Conservation (phyloP, 345 rosid species). For the Triadica sebifera region DNA sequence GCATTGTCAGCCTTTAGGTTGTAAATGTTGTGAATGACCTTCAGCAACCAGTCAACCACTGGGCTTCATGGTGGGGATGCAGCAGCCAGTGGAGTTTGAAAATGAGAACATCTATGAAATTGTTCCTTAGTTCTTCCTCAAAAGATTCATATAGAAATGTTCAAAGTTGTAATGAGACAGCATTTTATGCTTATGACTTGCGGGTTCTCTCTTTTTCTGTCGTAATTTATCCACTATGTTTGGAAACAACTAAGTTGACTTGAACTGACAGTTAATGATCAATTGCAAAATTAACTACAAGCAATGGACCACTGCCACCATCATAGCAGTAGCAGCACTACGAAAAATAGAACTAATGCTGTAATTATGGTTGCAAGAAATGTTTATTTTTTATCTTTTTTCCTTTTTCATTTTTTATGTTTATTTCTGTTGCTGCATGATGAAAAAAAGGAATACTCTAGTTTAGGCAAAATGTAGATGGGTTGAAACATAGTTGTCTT, state of each 20-base stretch:
- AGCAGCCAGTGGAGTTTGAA: conserved; percentile 8
- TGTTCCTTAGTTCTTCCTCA: not conserved
- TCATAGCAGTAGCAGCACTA: conserved; percentile 7
- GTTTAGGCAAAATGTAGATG: not conserved
- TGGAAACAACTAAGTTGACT: conserved; percentile 2
- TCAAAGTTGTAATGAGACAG: not conserved
- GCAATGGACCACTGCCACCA: conserved; percentile 1
- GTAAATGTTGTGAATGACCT: not conserved
- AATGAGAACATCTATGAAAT: not conserved
- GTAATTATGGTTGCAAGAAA: conserved; percentile 1
- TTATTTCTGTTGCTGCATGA: not conserved
- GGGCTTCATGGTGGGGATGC: conserved; percentile 15
- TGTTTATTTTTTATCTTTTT: conserved; percentile 1
- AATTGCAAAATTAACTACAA: conserved; percentile 17
- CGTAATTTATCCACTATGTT: too few species aligned
- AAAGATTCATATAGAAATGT: not conserved
- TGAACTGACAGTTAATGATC: conserved; percentile 2
- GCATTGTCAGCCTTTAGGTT: not conserved
- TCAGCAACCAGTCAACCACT: conserved; percentile 16
- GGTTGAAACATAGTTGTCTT: not conserved
- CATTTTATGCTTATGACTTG: too few species aligned
- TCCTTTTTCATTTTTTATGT: not conserved
- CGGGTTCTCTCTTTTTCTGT: not conserved
- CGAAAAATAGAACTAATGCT: not conserved
- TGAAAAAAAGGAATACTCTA: not conserved